phyloP scores from a whole-genome alignment of 306 rosid genomes.

The Lithocarpus polystachyus region DNA sequence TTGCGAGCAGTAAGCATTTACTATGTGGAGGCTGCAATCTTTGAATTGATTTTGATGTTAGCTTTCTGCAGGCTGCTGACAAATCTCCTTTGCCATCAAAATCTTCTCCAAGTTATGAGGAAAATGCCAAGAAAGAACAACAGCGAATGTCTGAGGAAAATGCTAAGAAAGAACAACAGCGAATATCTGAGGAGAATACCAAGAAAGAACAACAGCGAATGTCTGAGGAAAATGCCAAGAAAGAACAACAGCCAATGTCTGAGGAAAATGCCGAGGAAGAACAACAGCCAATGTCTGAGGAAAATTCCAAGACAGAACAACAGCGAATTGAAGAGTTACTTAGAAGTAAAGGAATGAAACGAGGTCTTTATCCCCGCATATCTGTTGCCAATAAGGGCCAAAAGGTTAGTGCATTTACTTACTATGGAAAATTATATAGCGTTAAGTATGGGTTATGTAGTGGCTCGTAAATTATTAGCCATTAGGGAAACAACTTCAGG shows the following conservation, averaged over 20 bases:
- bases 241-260: too few species aligned
- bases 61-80: constrained; percentile 25
- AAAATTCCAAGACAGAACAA: constrained; percentile 54
- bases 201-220: too few species aligned
- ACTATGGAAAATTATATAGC: not conserved
- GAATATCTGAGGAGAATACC: too few species aligned
- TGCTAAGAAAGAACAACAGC: too few species aligned
- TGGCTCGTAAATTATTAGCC: not conserved
- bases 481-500: not conserved
- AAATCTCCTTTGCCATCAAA: constrained; percentile 26
- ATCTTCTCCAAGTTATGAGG: constrained; percentile 19
- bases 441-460: not conserved
- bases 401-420: constrained; percentile 44
- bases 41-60: constrained; percentile 2
- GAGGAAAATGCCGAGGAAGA: too few species aligned
- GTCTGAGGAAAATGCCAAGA: too few species aligned
- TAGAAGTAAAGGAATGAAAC: constrained; percentile 42
- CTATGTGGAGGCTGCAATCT: not conserved
- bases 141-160: too few species aligned
- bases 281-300: constrained; percentile 19
- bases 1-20: not conserved
- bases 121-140: not conserved
- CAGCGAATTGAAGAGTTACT: constrained; percentile 50
- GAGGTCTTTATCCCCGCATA: constrained; percentile 65
- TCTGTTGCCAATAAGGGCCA: constrained; percentile 66